A percentile compares a stretch with the other conserved stretches of the same genome.
These are phyloP conservation scores for Adansonia gregorii DNA, from an alignment of 441 rosid genomes.

Conservation along the genomic window DNA sequence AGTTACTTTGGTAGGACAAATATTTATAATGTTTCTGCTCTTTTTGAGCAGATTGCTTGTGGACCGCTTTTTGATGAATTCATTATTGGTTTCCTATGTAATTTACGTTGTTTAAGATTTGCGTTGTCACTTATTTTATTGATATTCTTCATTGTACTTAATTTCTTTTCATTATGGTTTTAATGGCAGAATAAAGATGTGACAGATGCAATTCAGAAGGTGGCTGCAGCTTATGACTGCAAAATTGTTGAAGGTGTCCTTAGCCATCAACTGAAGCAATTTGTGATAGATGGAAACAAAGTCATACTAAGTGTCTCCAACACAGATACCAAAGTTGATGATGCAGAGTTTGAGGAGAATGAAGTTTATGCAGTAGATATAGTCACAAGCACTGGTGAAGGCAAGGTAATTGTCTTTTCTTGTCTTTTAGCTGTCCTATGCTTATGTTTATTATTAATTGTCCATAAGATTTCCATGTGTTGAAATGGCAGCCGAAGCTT, in stretches of 20 bases:
- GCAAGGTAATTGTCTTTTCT: conserved; percentile 58
- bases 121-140: not conserved
- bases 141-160: not conserved
- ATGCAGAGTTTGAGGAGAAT: conserved; percentile 87
- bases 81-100: not conserved
- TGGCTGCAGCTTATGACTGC: conserved; percentile 93
- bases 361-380: conserved; percentile 91
- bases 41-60: not conserved
- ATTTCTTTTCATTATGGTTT: not conserved
- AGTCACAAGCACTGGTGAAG: conserved; percentile 90
- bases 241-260: conserved; percentile 98
- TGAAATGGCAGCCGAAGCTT: conserved; percentile 70
- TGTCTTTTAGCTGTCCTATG: not conserved
- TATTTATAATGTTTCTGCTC: not conserved
- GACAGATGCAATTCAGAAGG: conserved; percentile 91
- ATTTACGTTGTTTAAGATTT: not conserved
- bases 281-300: conserved; percentile 86
- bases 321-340: conserved; percentile 90
- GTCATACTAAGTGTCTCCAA: conserved; percentile 64
- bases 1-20: conserved; percentile 61
- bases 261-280: conserved; percentile 89
- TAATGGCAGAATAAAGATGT: conserved; percentile 84
- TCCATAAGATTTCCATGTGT: not conserved
- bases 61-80: not conserved
- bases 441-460: not conserved